Conservation (phyloP, 2,329 filamentous ascomycete species). For the Colletotrichum limetticola region DNA sequence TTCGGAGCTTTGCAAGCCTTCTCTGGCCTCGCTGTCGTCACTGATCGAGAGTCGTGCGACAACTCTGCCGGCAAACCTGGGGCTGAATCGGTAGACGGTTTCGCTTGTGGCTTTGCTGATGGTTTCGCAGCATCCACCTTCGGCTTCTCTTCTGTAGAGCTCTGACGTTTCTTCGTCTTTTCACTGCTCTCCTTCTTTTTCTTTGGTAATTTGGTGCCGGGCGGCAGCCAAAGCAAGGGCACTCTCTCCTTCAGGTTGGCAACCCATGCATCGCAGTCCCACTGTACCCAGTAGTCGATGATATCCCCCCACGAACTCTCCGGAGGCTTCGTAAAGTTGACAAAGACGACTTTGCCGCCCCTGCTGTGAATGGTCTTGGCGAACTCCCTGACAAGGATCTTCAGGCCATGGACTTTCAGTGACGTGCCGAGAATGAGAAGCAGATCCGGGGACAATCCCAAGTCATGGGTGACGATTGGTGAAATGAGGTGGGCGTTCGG, state of each 20-base stretch:
- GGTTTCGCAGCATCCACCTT: conserved; percentile 38
- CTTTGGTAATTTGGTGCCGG: conserved; percentile 52
- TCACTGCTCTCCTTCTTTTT: conserved; percentile 47
- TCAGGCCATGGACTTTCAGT: conserved; percentile 76
- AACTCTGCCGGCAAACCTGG: too few relatives aligned
- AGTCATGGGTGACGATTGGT: conserved; percentile 74
- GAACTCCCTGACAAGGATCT: conserved; percentile 77
- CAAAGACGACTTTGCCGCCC: conserved; percentile 76
- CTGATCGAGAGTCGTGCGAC: not conserved
- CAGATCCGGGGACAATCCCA: conserved; percentile 72
- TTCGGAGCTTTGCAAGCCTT: not conserved
- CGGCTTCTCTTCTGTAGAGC: conserved; percentile 36
- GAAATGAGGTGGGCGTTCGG: conserved; percentile 75
- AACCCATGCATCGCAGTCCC: conserved; percentile 82
- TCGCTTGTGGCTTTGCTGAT: conserved; percentile 10
- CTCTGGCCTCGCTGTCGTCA: not conserved
- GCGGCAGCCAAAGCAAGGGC: conserved; percentile 68
- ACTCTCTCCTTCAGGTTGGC: conserved; percentile 68
- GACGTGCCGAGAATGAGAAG: conserved; percentile 78
- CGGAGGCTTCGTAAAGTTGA: conserved; percentile 78
- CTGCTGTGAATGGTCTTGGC: conserved; percentile 76
- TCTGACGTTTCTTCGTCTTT: conserved; percentile 26
- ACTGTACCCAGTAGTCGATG: conserved; percentile 79
- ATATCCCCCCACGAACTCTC: conserved; percentile 79
- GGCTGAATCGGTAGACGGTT: not conserved